Conservation (phyloP, 345 rosid species). For the Dovyalis caffra region DNA sequence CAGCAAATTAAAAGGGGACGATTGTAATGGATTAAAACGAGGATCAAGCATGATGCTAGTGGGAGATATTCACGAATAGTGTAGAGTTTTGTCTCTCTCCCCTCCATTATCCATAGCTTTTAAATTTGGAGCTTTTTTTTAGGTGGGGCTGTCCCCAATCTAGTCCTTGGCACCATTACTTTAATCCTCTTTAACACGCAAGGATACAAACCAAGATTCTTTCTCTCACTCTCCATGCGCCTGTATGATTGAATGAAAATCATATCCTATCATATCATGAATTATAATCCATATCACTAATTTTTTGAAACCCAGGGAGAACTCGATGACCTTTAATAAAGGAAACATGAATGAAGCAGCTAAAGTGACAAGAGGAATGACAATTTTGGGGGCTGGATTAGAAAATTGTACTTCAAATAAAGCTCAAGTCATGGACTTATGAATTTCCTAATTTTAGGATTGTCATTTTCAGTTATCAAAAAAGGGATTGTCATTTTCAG, state of each 20-base stretch:
- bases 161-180: constrained; percentile 16
- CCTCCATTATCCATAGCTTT: constrained; percentile 33
- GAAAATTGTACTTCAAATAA: background rate
- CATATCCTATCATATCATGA: background rate
- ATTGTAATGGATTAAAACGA: constrained; percentile 9
- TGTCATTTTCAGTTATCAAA: background rate
- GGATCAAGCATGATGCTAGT: background rate
- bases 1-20: background rate
- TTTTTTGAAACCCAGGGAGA: background rate
- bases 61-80: background rate
- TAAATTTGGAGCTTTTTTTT: constrained; percentile 16
- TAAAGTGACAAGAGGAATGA: background rate
- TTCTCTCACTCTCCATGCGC: background rate
- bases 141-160: constrained; percentile 13
- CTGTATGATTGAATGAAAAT: background rate
- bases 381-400: background rate
- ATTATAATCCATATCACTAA: background rate
- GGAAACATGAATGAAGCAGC: background rate
- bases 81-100: constrained; percentile 24
- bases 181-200: constrained; percentile 9
- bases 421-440: background rate
- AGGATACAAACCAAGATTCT: background rate
- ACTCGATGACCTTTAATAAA: background rate
- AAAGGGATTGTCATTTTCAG: background rate
- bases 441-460: background rate